Conservation (phyloP, 306 rosid species). For the Biancaea sappan region DNA sequence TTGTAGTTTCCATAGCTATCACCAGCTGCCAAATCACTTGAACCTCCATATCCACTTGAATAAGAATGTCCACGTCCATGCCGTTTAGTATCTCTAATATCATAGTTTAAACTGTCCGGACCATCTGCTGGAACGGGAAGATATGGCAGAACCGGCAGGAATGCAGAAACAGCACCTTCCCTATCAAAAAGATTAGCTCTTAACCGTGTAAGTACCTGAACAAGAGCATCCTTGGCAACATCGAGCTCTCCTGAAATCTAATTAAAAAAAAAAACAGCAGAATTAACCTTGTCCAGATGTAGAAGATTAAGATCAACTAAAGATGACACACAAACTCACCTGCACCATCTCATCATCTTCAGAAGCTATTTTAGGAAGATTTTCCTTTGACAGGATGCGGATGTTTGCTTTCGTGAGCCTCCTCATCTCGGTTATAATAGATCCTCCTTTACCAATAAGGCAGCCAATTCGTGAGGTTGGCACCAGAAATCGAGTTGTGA, state of each 20-base stretch:
- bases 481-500: constrained; percentile 83
- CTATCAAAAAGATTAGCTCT: constrained; percentile 86
- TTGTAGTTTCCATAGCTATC: constrained; percentile 84
- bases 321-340: constrained; percentile 43
- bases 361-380: constrained; percentile 85
- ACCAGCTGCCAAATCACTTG: constrained; percentile 64
- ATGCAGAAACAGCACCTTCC: constrained; percentile 78
- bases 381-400: constrained; percentile 83
- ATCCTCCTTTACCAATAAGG: constrained; percentile 95
- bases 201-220: constrained; percentile 78
- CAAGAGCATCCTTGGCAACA: constrained; percentile 91
- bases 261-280: constrained; percentile 4
- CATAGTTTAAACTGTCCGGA: constrained; percentile 73
- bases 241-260: constrained; percentile 95
- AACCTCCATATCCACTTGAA: constrained; percentile 76
- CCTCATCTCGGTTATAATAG: constrained; percentile 90
- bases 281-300: constrained; percentile 10
- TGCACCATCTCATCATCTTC: constrained; percentile 99
- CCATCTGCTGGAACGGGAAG: constrained; percentile 75
- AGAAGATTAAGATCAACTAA: constrained; percentile 1
- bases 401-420: constrained; percentile 89
- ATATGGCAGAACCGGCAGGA: constrained; percentile 87
- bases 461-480: constrained; percentile 94
- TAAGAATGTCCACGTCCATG: constrained; percentile 86
- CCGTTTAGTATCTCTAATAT: constrained; percentile 73